Evolutionary conservation across 179 eudicot genomes (phyloP), one percentile per base, ranked within the genome.

Genomic region (Nepenthes alata): DNA sequence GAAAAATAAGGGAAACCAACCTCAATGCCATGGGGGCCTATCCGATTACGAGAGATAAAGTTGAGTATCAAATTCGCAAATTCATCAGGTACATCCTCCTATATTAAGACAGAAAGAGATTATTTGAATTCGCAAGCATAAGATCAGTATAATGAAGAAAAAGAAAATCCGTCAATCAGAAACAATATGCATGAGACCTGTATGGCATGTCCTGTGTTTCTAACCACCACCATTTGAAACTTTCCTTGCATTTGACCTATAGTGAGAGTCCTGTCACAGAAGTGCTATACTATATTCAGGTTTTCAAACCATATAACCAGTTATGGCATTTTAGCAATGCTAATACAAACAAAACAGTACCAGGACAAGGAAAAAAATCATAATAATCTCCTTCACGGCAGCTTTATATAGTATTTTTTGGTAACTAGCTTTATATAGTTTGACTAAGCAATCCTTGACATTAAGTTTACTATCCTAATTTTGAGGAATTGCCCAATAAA

Each of bases 211-310:
- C 96, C 98, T 47, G 98, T 89, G 70, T 86, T 95, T 59, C 88
- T 77, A 67, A 91, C 95, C 39, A 91, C 88, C 55, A 91, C 83
- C 98, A 91, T 89, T 70, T 91, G 96, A 70, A 84, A 91, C 79
- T 91, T 91, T 44, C 98, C 98, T 89, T 91, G 98, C 98, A 91
- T 89, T 77, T 91, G 98, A 77, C 98, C 96, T 9, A 91, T 91
- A 58, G 98, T 91, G 57, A 91, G 95, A 71, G 95, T 64, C 80
- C 96, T 91, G 75, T 60, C 60, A 62, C 57, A 65, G 16, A 56
- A 34, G 52, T 61, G 25, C 25, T 25, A 25, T 25, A 25, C 25
- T 25, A 25, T 25, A 25, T 25, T 25, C 25, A 25, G 25, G 25
- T 25, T 25, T 25, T 25, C 25, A 25, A 25, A 25, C 25, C 25